Evolutionary conservation across 306 rosid species (phyloP), one percentile per base, ranked within the genome.

Genomic region (Cucurbita ficifolia): DNA sequence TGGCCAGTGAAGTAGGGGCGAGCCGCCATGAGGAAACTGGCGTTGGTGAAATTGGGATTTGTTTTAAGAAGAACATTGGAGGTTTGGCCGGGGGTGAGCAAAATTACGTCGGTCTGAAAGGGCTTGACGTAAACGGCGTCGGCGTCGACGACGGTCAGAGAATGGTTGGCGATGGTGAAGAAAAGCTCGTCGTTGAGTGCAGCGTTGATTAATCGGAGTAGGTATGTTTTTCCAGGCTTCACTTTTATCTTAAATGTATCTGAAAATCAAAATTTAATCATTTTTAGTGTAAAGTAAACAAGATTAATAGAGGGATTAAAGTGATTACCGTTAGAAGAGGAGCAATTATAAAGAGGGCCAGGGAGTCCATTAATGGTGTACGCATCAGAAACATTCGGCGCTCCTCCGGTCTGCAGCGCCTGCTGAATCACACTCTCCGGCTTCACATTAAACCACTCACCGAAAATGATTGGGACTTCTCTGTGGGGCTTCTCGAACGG

Each of bases 151-250:
- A 92, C 82, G 4, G 85, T 88, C 57, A 92, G 82, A 14, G 75
- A 79, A 78, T 92, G 97, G 70, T 86, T 85, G 59, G 96, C 96
- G 18, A 92, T 84, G 83, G 81, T 75, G 38, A 92, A 88, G 82
- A 89, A 92, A 11, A 92, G 92, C 64, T 92, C 97, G 21, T 92
- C 92, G 78, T 92, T 87, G 75, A 92, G 97, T 74, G 96, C 97
- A 78, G 94, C 97, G 55, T 92, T 92, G 88, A 92, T 84, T 29
- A 92, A 5, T 1, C 97, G 85, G 9, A 92, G 88, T 7, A 85
- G 82, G 75, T 92, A 92, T 9, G 92, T 89, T 73, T 89, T 89
- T 13, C 86, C 94, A n/a, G 92, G 79, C 83, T 84, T 85, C 63
- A 92, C 96, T 74, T 79, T 89, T n/a, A 92, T 77, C 80, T 46